These are phyloP conservation scores for Aspergillus hortae DNA, from an alignment of 2,329 filamentous ascomycete species.

Conservation along the genomic window DNA sequence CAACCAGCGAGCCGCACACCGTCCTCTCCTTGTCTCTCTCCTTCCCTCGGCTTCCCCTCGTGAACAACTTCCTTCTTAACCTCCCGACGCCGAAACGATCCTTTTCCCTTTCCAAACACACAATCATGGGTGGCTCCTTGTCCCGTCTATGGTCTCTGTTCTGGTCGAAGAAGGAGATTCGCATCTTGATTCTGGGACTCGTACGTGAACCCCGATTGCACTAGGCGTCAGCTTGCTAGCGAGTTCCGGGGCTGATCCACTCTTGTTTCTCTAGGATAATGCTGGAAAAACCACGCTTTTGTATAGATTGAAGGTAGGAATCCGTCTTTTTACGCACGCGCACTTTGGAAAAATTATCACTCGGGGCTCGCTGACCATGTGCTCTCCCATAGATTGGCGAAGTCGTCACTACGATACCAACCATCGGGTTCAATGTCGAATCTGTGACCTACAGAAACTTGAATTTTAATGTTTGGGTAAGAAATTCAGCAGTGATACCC, in stretches of 20 bases:
- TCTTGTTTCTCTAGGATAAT: slow-evolving; percentile 67
- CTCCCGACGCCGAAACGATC: slow-evolving; percentile 5
- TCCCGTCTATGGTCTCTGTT: slow-evolving; percentile 66
- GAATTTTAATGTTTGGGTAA: slow-evolving; percentile 97
- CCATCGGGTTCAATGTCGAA: slow-evolving; percentile 98
- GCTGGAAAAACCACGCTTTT: slow-evolving; percentile 96
- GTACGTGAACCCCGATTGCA: slow-evolving; percentile 52
- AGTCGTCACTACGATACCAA: slow-evolving; percentile 97
- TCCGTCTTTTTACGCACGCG: neutral
- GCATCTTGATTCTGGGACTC: slow-evolving; percentile 90
- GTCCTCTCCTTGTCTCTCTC: neutral
- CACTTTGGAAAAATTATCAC: too few relatives aligned
- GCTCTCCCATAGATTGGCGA: slow-evolving; percentile 73
- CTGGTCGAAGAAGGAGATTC: slow-evolving; percentile 95
- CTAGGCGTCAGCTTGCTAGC: slow-evolving; percentile 4
- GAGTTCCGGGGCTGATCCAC: slow-evolving; percentile 14
- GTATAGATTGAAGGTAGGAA: slow-evolving; percentile 83
- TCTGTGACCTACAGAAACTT: slow-evolving; percentile 97
- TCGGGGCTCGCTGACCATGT: slow-evolving; percentile 1
- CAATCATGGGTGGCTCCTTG: slow-evolving; percentile 53
- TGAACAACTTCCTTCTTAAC: slow-evolving; percentile 1
- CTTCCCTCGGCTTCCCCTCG: neutral
- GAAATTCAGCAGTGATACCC: slow-evolving; percentile 20
- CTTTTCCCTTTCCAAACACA: slow-evolving; percentile 12
- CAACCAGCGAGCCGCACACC: neutral